A percentile compares a stretch with the other conserved stretches of the same genome.
Conservation (phyloP, 345 rosid species). For the Syzygium jambos region DNA sequence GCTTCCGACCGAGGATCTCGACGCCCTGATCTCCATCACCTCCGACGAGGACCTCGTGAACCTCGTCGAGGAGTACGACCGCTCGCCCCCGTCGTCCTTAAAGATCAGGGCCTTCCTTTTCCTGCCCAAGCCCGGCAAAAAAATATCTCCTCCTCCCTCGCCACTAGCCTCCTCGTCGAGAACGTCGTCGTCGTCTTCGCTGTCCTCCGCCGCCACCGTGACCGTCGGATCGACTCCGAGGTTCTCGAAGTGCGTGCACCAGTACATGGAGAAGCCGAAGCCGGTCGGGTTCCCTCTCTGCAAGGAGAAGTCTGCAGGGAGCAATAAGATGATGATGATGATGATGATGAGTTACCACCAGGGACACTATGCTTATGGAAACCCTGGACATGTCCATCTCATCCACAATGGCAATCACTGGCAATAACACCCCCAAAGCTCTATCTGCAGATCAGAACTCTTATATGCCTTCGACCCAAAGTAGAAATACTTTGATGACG, state of each 20-base stretch:
- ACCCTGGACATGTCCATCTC: constrained; percentile 36
- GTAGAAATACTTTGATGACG: background rate
- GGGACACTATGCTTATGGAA: constrained; percentile 42
- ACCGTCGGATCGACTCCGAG: constrained; percentile 25
- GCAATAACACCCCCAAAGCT: constrained; percentile 34
- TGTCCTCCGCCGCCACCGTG: background rate
- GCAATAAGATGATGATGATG: background rate
- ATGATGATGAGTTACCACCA: constrained; percentile 16
- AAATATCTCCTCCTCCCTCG: constrained; percentile 19
- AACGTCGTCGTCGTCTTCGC: constrained; percentile 15
- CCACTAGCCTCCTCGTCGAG: constrained; percentile 32
- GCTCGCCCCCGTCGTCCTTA: constrained; percentile 29
- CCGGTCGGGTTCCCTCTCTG: background rate
- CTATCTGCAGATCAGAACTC: background rate
- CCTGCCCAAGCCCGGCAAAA: constrained; percentile 36
- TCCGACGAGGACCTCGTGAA: constrained; percentile 82
- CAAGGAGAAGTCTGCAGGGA: constrained; percentile 25
- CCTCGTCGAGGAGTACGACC: constrained; percentile 88
- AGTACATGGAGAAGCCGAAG: constrained; percentile 8
- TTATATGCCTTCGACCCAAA: background rate
- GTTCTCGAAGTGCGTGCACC: constrained; percentile 16
- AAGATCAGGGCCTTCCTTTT: constrained; percentile 83
- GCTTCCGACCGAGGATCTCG: constrained; percentile 80
- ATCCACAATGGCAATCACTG: constrained; percentile 50
- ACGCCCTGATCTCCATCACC: constrained; percentile 69